phyloP scores from a whole-genome alignment of 1,284 basidiomycete species.

The Melampsora abietis-canadensis region DNA sequence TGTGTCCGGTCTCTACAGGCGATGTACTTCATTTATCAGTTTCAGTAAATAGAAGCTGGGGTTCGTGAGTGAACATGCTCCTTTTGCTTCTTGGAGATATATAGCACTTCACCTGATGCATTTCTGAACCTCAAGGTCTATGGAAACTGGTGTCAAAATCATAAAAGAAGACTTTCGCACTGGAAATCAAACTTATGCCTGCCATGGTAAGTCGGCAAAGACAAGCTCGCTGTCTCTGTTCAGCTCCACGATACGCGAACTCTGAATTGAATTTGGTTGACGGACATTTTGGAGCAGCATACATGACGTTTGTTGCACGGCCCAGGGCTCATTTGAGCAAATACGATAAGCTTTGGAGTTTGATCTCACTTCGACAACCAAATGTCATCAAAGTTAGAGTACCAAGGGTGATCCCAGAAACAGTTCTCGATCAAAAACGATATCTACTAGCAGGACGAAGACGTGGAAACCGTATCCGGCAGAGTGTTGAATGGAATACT shows the following conservation, averaged over 20 bases:
- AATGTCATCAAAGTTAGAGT: constrained; percentile 42
- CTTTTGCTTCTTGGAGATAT: no score
- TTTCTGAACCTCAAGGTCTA: constrained; percentile 44
- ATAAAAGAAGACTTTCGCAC: constrained; percentile 50
- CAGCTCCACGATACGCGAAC: no score
- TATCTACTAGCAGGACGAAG: constrained; percentile 54
- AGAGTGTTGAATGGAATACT: constrained; percentile 47
- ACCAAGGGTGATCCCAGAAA: constrained; percentile 49
- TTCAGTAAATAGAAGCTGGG: constrained; percentile 54
- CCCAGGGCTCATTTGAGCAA: constrained; percentile 26
- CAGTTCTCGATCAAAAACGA: constrained; percentile 53
- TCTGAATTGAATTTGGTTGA: no score
- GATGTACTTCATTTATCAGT: constrained; percentile 52
- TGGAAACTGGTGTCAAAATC: constrained; percentile 54
- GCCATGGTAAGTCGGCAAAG: constrained; percentile 49
- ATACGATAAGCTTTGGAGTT: constrained; percentile 40
- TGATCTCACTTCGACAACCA: constrained; percentile 46
- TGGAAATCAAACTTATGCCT: constrained; percentile 51
- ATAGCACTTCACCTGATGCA: no score
- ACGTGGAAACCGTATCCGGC: constrained; percentile 51
- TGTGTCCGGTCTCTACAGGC: constrained; percentile 49
- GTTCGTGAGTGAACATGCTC: constrained; percentile 45
- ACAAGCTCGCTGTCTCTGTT: no score
- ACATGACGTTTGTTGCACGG: constrained; percentile 54
- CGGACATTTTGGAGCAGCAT: constrained; percentile 46